Evolutionary conservation across 345 rosid genomes (phyloP).

Genomic region (Rhizophora mangle): DNA sequence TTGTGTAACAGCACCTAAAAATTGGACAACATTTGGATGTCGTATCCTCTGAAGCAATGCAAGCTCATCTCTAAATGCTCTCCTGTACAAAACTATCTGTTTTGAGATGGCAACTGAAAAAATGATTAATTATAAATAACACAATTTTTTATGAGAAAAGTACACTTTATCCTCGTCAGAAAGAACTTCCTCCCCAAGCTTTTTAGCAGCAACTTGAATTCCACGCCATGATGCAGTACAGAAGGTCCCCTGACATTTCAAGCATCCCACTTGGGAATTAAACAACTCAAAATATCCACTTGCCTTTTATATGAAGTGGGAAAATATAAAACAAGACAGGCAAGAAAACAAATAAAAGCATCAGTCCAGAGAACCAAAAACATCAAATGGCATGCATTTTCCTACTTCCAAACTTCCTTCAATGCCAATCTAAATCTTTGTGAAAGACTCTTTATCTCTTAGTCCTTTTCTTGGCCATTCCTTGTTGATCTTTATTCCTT

Average conservation of each 20-base stretch:
- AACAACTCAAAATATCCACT: background rate
- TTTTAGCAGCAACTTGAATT: constrained; percentile 88
- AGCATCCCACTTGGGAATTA: constrained; percentile 6
- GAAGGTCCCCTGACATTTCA: constrained; percentile 67
- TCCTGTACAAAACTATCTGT: constrained; percentile 43
- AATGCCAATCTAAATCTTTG: background rate
- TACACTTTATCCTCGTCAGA: constrained; percentile 84
- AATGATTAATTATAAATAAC: background rate
- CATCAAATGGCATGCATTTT: background rate
- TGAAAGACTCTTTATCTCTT: no score
- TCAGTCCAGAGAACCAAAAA: no score
- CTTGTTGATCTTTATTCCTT: no score
- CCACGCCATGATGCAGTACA: constrained; percentile 86
- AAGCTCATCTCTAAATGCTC: constrained; percentile 83
- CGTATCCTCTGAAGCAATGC: constrained; percentile 88
- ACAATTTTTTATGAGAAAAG: constrained; percentile 21
- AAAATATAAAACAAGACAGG: background rate
- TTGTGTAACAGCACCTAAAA: constrained; percentile 95
- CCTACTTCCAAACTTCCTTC: background rate
- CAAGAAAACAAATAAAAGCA: background rate
- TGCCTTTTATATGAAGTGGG: background rate
- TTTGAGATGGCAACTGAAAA: constrained; percentile 4
- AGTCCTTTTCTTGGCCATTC: no score
- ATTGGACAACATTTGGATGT: constrained; percentile 95
- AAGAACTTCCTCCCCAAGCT: constrained; percentile 67